Base-by-base conservation (phyloP, 2,329 filamentous ascomycete genomes). In the Pestalotiopsis sp. region DNA sequence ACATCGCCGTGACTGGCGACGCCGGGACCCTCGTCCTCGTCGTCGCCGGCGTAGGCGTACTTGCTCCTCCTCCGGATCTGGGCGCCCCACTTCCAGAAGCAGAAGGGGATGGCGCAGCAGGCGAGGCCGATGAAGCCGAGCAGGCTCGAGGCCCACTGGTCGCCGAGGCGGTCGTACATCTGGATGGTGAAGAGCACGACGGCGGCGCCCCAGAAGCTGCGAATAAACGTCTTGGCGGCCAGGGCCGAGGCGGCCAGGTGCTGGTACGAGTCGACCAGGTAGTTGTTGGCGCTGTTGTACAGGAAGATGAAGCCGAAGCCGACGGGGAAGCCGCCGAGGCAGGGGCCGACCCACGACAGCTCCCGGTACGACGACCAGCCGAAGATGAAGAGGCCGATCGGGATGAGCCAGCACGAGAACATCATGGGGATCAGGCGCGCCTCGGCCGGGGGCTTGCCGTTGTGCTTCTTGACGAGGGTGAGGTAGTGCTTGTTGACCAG, bases 301-400 rank as follows among this genome's bases (percentile, higher is more conserved):
- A 95, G 83, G 83, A 94, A 94, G 79, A 94, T 93, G 82, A 94
- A 93, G 69, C 92, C 92, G 75, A 94, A 94, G 12, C 92, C 92
- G 66, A 95, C 89, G 13, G 89, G 87, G 77, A 90, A 87, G 41
- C 92, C 92, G 66, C 90, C 92, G 70, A 95, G 84, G 9, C 86
- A 86, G 0, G 93, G 93, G 0, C 92, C 93, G 13, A 89, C 85
- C 92, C 92, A 95, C 72, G 85, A 87, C 0, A 95, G 76, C 0
- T 81, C 72, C 1, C 85, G 77, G 78, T 93, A 94, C 0, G 91
- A 93, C 0, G 85, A 83, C 87, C 87, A 89, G 65, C 86, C 86
- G 75, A 88, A 88, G 76, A 88, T 86, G 79, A 88, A 86, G 31
- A 89, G 81, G 3, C 86, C 87, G 64, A 87, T 80, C 59, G 87